phyloP scores from a whole-genome alignment of 805 yeast species.

The Schwanniomyces vanrijiae region DNA sequence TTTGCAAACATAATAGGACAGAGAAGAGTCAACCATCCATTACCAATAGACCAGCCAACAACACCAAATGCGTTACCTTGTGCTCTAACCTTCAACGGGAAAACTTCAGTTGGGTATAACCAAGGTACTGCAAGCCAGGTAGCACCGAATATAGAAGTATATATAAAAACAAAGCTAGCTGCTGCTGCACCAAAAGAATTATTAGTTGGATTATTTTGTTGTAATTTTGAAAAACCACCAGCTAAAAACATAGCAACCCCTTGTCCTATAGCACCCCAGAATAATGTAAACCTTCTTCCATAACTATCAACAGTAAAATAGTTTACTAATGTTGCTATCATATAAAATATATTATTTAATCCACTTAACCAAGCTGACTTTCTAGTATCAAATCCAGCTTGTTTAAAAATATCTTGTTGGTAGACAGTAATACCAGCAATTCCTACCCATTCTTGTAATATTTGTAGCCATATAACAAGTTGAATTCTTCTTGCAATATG shows the following conservation, averaged over 20 bases:
- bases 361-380: constrained; percentile 12
- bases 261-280: constrained; percentile 23
- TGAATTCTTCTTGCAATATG: constrained; percentile 23
- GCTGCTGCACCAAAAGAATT: constrained; percentile 30
- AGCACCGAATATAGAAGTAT: constrained; percentile 22
- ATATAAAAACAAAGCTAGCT: constrained; percentile 39
- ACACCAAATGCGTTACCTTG: constrained; percentile 30
- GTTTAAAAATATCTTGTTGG: constrained; percentile 23
- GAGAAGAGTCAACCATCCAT: constrained; percentile 32
- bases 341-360: constrained; percentile 27
- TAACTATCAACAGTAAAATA: constrained; percentile 20
- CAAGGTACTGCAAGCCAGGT: constrained; percentile 44
- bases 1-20: constrained; percentile 50
- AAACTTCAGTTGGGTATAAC: constrained; percentile 62
- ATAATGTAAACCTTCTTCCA: constrained; percentile 28
- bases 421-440: constrained; percentile 26
- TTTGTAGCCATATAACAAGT: constrained; percentile 17
- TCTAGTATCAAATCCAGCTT: constrained; percentile 19
- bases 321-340: constrained; percentile 19
- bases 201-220: constrained; percentile 9
- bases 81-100: constrained; percentile 46
- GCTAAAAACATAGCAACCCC: constrained; percentile 20
- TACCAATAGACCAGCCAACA: constrained; percentile 29
- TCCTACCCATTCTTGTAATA: constrained; percentile 23
- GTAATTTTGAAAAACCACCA: constrained; percentile 23